Evolutionary conservation across 352 stramenopile genomes (phyloP).

Genomic region (Phytophthora sojae): DNA sequence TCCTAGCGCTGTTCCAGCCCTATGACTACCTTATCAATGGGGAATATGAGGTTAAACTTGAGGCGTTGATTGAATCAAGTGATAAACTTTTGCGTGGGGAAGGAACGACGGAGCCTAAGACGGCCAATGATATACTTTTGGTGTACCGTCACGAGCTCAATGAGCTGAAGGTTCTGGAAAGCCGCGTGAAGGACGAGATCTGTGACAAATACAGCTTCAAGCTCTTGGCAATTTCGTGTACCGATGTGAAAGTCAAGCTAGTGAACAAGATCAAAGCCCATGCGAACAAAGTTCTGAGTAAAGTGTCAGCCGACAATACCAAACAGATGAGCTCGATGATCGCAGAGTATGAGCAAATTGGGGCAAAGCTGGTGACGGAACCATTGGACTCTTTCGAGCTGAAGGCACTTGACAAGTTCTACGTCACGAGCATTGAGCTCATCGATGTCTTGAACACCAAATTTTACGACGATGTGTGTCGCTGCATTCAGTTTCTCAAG

Average conservation of each 20-base stretch:
- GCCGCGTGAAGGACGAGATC: conserved; percentile 52
- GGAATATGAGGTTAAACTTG: conserved; percentile 73
- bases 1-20: conserved; percentile 77
- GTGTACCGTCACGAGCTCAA: conserved; percentile 62
- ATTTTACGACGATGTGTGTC: conserved; percentile 81
- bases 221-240: conserved; percentile 90
- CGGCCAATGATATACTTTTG: conserved; percentile 55
- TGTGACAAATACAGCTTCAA: conserved; percentile 91
- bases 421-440: conserved; percentile 71
- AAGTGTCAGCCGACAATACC: conserved; percentile 87
- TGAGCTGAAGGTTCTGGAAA: conserved; percentile 59
- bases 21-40: conserved; percentile 87
- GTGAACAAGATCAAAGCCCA: conserved; percentile 77
- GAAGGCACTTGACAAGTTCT: conserved; percentile 89
- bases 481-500: conserved; percentile 89
- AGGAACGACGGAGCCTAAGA: conserved; percentile 19
- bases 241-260: conserved; percentile 90
- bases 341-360: conserved; percentile 89
- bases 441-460: conserved; percentile 79
- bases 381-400: conserved; percentile 92
- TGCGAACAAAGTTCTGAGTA: conserved; percentile 72
- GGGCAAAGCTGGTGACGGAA: conserved; percentile 86
- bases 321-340: conserved; percentile 90
- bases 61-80: conserved; percentile 50
- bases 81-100: conserved; percentile 28